Evolutionary conservation across 768 basidiomycete species (phyloP).

Genomic region (Suillus subluteus): DNA sequence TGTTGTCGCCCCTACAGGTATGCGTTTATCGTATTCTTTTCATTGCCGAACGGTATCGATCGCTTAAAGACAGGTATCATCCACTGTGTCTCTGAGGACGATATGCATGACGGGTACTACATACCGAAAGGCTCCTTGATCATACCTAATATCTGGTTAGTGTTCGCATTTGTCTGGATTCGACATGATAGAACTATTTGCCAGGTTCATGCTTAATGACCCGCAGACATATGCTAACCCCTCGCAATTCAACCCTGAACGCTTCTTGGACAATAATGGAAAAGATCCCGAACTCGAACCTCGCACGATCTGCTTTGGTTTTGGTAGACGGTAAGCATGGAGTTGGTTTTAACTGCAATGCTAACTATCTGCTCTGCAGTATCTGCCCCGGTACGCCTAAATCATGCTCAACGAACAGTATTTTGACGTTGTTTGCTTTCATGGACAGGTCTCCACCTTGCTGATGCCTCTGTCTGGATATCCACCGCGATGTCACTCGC

Average conservation of each 20-base stretch:
- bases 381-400: constrained; percentile 32
- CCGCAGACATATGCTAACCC: constrained; percentile 52
- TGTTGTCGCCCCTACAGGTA: constrained; percentile 43
- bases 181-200: constrained; percentile 1
- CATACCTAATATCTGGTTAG: constrained; percentile 29
- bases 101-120: constrained; percentile 61
- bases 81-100: constrained; percentile 60
- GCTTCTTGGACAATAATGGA: constrained; percentile 49
- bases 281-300: constrained; percentile 57
- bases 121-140: constrained; percentile 51
- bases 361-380: constrained; percentile 17
- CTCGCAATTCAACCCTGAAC: constrained; percentile 59
- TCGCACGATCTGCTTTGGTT: constrained; percentile 66
- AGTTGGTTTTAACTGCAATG: constrained; percentile 9
- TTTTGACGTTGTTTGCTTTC: constrained; percentile 13
- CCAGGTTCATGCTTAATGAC: constrained; percentile 37
- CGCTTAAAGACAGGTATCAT: constrained; percentile 28
- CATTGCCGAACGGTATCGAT: constrained; percentile 36
- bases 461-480: constrained; percentile 53
- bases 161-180: constrained; percentile 12
- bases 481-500: constrained; percentile 49
- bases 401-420: constrained; percentile 16
- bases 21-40: constrained; percentile 45
- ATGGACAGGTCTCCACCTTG: constrained; percentile 47
- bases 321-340: constrained; percentile 58